Percentiles rank a stretch among this genome's conserved stretches.
These are phyloP conservation scores for Thelonectria blattea DNA, from an alignment of 2,329 filamentous ascomycete species.

Conservation along the genomic window DNA sequence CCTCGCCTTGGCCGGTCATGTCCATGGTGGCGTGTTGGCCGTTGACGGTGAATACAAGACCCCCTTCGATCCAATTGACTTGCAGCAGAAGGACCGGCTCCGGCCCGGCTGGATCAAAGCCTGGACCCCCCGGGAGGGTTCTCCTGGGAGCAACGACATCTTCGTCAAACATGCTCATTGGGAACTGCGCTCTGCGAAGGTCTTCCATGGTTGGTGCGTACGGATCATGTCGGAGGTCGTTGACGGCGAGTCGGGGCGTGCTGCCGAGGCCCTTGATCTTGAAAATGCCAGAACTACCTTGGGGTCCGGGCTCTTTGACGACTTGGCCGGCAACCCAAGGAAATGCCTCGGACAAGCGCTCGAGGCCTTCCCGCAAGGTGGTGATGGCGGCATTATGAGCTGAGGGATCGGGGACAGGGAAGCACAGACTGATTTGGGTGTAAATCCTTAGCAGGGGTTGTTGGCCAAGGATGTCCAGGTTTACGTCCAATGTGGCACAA, in stretches of 20 bases:
- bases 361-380: conserved; percentile 45
- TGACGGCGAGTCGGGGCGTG: conserved; percentile 47
- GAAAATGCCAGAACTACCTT: conserved; percentile 42
- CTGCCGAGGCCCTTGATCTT: conserved; percentile 46
- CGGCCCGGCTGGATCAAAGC: conserved; percentile 30
- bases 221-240: conserved; percentile 48
- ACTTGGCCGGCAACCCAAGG: conserved; percentile 56
- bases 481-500: conserved; percentile 24
- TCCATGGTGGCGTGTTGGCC: conserved; percentile 59
- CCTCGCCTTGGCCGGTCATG: conserved; percentile 53
- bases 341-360: conserved; percentile 47
- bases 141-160: conserved; percentile 47
- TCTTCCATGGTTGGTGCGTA: conserved; percentile 46
- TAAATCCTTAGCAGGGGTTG: conserved; percentile 50
- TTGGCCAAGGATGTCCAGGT: conserved; percentile 52
- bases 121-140: conserved; percentile 43
- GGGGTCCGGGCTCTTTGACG: conserved; percentile 37
- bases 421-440: conserved; percentile 53
- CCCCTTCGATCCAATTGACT: conserved; percentile 54
- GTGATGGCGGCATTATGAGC: conserved; percentile 36
- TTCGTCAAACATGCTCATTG: conserved; percentile 57
- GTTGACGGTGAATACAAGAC: conserved; percentile 56
- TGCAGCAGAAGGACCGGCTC: conserved; percentile 54
- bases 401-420: conserved; percentile 36
- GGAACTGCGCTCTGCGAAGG: conserved; percentile 48